Conservation (phyloP, 306 rosid genomes). For the Vigna nakashimae region DNA sequence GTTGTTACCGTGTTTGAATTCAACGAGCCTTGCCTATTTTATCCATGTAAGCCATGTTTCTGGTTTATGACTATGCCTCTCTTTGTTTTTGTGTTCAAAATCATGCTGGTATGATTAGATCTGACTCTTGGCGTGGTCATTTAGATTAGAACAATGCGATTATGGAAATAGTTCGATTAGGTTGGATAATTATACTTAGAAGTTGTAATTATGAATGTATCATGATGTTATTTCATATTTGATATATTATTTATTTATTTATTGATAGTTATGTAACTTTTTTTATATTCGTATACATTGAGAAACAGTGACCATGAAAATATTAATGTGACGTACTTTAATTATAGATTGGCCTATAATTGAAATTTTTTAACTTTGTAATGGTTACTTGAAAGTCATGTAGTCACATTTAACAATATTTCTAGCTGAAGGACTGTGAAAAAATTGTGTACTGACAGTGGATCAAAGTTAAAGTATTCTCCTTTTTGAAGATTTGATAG, state of each 20-base stretch:
- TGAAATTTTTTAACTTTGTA: background rate
- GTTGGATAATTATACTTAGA: background rate
- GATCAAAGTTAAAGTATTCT: background rate
- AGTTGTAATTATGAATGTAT: background rate
- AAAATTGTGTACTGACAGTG: background rate
- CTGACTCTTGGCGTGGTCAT: conserved; percentile 1
- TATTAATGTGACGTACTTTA: background rate
- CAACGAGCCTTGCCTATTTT: background rate
- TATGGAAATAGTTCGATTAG: background rate
- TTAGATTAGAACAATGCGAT: conserved; percentile 21
- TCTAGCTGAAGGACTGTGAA: background rate
- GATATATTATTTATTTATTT: no score
- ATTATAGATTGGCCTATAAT: background rate
- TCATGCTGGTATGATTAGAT: conserved; percentile 27
- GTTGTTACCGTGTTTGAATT: background rate
- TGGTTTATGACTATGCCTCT: background rate
- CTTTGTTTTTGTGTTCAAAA: background rate
- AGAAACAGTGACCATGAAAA: background rate
- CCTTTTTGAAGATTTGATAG: background rate
- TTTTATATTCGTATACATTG: background rate
- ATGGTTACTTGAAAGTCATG: background rate
- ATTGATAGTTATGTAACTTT: background rate
- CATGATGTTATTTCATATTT: background rate
- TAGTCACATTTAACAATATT: background rate
- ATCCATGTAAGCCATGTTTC: background rate